Evolutionary conservation across 768 basidiomycete genomes (phyloP), one percentile per base, ranked within the genome.

Genomic region (Sarcodon aspratus): DNA sequence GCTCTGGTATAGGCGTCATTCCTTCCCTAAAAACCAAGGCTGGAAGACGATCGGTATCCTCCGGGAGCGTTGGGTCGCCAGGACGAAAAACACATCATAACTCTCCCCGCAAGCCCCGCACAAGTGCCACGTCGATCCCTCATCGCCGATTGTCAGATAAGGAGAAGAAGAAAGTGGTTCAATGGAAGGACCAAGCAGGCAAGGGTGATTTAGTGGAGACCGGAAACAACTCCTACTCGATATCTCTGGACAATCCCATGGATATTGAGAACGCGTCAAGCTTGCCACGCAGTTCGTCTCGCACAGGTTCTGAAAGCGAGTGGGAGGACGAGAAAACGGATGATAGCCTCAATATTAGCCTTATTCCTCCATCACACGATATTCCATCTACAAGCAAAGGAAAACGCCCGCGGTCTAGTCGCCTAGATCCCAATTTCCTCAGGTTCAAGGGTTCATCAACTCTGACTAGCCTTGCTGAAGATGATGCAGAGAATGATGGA

Each of bases 291-390:
- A 54, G 33, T 33, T 13, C 48, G 1, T 42, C 40, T 13, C 40
- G 40, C 15, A 74, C 79, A 43, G 73, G 79, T 6, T 87, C 85
- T 6, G 87, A 90, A 56, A 88, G 83, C 61, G 88, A 92, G 49
- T 91, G 89, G 88, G n/a, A 91, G 64, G 87, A 91, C 59, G 87
- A 90, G 59, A 85, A 77, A 66, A 86, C 84, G 1, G 87, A 92
- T 7, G 86, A 87, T 45, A 86, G 82, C 59, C 59, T 85, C 56
- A 77, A 70, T 54, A 50, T 80, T 51, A 79, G 72, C 59, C 72
- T 79, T 59, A 52, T 68, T 48, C 66, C 75, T 13, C 52, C 54
- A 13, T 52, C 52, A 9, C 51, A 45, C 8, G 46, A 49, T 9
- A 46, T 47, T 2, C 44, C 53, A 0, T 47, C 52, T 31, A 47